Evolutionary conservation across 139 green algal species (phyloP).

Genomic region (Volvox africanus): DNA sequence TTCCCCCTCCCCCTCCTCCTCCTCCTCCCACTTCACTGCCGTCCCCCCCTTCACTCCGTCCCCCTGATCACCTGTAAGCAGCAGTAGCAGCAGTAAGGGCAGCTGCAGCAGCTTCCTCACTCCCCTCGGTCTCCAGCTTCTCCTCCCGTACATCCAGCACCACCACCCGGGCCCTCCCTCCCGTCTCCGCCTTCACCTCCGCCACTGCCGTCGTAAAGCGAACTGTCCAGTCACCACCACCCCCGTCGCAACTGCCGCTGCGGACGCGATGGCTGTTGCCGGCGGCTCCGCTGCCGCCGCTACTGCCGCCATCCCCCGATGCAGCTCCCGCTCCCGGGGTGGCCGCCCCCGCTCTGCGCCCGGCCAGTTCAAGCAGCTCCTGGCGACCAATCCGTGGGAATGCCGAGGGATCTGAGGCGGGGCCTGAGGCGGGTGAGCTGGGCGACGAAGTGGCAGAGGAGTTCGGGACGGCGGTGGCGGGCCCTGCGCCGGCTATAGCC

Average conservation of each 20-base stretch:
- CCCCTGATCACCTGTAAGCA: background rate
- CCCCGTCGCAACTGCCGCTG: background rate
- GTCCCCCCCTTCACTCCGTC: background rate
- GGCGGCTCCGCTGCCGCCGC: background rate
- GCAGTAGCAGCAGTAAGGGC: no score
- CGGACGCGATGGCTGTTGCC: background rate
- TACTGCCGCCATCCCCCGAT: background rate
- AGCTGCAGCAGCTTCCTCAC: background rate
- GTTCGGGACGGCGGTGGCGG: background rate
- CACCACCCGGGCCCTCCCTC: background rate
- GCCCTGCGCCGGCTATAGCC: no score
- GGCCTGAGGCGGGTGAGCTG: background rate
- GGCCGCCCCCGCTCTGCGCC: no score
- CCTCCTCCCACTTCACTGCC: background rate
- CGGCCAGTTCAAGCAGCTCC: conserved; percentile 29
- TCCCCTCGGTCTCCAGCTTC: background rate
- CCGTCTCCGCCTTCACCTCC: background rate
- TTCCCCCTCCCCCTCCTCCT: background rate
- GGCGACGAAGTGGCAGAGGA: background rate
- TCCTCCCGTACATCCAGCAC: background rate
- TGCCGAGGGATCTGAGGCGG: conserved; percentile 13
- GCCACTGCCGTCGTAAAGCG: background rate
- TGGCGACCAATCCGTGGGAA: background rate
- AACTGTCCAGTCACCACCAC: background rate
- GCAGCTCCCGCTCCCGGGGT: no score